Evolutionary conservation across 495 filamentous ascomycete species (phyloP).

Genomic region (Penicillium maclennaniae): DNA sequence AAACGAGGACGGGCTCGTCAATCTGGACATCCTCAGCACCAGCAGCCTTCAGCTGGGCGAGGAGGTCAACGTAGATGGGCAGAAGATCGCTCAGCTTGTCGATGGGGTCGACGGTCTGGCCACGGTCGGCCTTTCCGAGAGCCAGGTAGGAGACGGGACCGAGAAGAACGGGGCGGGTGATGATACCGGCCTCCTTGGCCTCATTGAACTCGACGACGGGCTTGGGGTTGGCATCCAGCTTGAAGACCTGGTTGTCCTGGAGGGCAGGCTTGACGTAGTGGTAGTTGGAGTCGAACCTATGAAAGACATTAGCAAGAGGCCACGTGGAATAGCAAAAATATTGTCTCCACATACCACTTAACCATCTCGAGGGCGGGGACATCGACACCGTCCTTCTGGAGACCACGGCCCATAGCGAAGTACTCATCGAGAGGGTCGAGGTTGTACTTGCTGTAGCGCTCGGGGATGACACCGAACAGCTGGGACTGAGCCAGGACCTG

Average conservation of each 20-base stretch:
- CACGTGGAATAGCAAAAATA: not conserved
- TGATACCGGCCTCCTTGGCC: slow-evolving; percentile 92
- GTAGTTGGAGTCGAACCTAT: slow-evolving; percentile 96
- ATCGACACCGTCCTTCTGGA: slow-evolving; percentile 81
- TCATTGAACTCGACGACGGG: slow-evolving; percentile 90
- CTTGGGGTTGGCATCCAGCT: slow-evolving; percentile 81
- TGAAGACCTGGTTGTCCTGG: slow-evolving; percentile 92
- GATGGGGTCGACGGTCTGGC: slow-evolving; percentile 86
- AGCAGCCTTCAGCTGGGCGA: slow-evolving; percentile 86
- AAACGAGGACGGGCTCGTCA: slow-evolving; percentile 94
- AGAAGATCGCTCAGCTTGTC: slow-evolving; percentile 85
- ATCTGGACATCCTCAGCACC: slow-evolving; percentile 95
- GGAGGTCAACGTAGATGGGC: slow-evolving; percentile 86
- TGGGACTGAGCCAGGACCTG: slow-evolving; percentile 98
- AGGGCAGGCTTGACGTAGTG: slow-evolving; percentile 99
- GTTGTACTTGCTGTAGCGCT: slow-evolving; percentile 81
- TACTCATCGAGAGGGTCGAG: slow-evolving; percentile 89
- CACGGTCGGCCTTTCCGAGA: slow-evolving; percentile 96
- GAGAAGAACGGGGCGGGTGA: slow-evolving; percentile 88
- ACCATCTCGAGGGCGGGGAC: slow-evolving; percentile 98
- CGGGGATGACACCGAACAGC: slow-evolving; percentile 89
- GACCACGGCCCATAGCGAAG: slow-evolving; percentile 99
- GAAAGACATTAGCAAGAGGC: not conserved
- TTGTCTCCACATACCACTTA: slow-evolving; percentile 56
- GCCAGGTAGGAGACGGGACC: slow-evolving; percentile 95